Percentiles rank a stretch among this genome's conserved stretches.
Conservation (phyloP, 108 stramenopile species). For the Skeletonema menzelii region DNA sequence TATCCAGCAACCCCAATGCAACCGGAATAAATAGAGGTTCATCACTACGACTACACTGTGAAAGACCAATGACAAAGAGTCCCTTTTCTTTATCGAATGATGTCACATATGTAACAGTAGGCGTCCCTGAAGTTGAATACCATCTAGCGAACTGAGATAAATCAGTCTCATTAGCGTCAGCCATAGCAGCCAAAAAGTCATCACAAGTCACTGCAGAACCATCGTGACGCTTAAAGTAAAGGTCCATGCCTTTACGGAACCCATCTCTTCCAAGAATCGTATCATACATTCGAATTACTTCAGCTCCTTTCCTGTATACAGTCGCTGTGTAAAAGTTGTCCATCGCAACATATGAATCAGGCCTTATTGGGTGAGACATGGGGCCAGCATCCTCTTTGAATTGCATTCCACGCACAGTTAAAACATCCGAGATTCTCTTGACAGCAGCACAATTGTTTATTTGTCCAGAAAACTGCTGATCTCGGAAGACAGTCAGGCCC, state of each 20-base stretch:
- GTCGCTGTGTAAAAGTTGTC: constrained; percentile 78
- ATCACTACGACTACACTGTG: constrained; percentile 48
- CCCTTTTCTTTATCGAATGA: constrained; percentile 37
- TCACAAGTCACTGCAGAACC: constrained; percentile 81
- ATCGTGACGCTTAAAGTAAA: constrained; percentile 73
- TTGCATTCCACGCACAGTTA: constrained; percentile 54
- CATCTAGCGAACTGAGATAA: constrained; percentile 59
- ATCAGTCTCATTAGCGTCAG: constrained; percentile 62
- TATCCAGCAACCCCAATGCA: constrained; percentile 57
- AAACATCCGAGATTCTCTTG: constrained; percentile 65
- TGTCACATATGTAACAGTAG: constrained; percentile 43
- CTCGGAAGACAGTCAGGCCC: constrained; percentile 80
- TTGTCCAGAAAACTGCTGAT: constrained; percentile 70
- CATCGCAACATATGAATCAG: constrained; percentile 73
- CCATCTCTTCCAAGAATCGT: constrained; percentile 66
- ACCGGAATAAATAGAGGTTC: constrained; percentile 74
- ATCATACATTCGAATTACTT: constrained; percentile 78
- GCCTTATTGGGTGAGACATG: constrained; percentile 83
- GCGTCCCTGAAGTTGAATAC: constrained; percentile 80
- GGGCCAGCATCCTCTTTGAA: constrained; percentile 54
- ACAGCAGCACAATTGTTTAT: constrained; percentile 49
- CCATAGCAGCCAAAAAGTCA: constrained; percentile 78
- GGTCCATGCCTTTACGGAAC: constrained; percentile 59
- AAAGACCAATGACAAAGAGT: constrained; percentile 48
- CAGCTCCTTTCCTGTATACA: constrained; percentile 71